Evolutionary conservation across 202 grass and related monocot species (phyloP), one percentile per base, ranked within the genome.

Genomic region (Zoysia matrella): DNA sequence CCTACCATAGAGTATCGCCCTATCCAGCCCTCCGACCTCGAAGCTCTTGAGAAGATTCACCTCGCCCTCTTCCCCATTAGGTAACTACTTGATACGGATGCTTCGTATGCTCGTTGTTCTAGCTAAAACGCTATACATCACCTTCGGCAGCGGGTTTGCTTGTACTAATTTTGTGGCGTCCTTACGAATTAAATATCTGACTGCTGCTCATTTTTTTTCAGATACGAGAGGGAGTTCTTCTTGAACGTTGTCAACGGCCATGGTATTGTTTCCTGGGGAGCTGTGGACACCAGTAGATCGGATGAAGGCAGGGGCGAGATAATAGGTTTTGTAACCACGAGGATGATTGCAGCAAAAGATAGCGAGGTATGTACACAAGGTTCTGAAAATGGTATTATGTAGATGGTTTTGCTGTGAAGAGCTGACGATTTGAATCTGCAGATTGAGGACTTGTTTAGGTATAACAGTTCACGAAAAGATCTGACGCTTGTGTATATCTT

Each of bases 171-270:
- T 53, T 75, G 45, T 2, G 7, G 6, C 16, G 36, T 36, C 6
- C 10, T 9, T 7, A 1, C 15, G 16, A 60, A 22, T 74, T 14
- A 57, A 14, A 67, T 11, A 7, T 47, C 41, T 61, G 55, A 43
- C 80, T 75, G 8, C 36, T 50, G 8, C 66, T 42, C 71, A 71
- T 7, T 65, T 69, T 40, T 8, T 68, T 52, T 30, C 71, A 98
- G 96, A 74, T 98, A 98, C 79, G 96, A 98, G 85, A 93, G 85
- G 61, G 96, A 95, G 78, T 98, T 98, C 73, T 98, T 98, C 84
- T 87, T 98, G 77, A 93, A 90, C 65, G 96, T 93, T 76, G 96
- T 98, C 60, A 90, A 87, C 68, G 89, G 92, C 47, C 65, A 91
- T 89, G 96, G 96, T 47, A 90, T 95, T 71, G 58, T 95, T 80